Percentiles rank a stretch among this genome's conserved stretches.
phyloP scores from a whole-genome alignment of 2,329 filamentous ascomycete genomes.

The Trichoderma endophyticum region DNA sequence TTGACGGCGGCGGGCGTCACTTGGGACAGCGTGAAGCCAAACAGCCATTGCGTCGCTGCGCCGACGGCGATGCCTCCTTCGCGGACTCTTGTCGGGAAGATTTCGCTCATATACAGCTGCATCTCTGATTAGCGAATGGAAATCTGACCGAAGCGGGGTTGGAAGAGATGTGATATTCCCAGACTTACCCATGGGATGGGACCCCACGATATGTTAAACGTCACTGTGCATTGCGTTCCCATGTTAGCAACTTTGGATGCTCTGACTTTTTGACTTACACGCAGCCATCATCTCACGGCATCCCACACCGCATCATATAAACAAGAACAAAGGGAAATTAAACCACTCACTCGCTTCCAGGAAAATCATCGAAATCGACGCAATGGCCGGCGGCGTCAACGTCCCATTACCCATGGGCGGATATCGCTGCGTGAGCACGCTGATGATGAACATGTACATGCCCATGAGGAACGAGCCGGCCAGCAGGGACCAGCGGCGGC shows the following conservation, averaged over 20 bases:
- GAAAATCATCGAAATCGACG: constrained; percentile 50
- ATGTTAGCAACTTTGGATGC: background rate
- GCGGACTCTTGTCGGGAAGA: constrained; percentile 50
- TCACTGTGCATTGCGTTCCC: constrained; percentile 28
- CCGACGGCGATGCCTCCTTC: constrained; percentile 49
- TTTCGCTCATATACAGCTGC: constrained; percentile 44
- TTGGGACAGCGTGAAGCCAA: constrained; percentile 49
- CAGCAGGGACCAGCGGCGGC: constrained; percentile 47
- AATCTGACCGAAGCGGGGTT: background rate
- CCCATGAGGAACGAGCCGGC: constrained; percentile 49
- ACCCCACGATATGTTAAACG: constrained; percentile 32
- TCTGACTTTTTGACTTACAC: background rate
- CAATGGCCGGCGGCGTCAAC: constrained; percentile 41
- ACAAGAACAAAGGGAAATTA: background rate
- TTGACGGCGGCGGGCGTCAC: constrained; percentile 47
- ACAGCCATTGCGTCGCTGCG: constrained; percentile 49
- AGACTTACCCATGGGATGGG: constrained; percentile 28
- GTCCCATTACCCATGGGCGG: constrained; percentile 35
- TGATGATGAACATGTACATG: constrained; percentile 51
- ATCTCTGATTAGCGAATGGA: background rate
- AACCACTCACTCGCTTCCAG: constrained; percentile 40
- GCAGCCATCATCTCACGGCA: background rate
- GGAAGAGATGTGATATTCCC: background rate
- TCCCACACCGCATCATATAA: background rate
- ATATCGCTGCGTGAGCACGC: constrained; percentile 44